A percentile compares a stretch with the other conserved stretches of the same genome.
These are phyloP conservation scores for Penicillium sclerotigenum DNA, from an alignment of 2,329 filamentous ascomycete genomes.

Conservation along the genomic window DNA sequence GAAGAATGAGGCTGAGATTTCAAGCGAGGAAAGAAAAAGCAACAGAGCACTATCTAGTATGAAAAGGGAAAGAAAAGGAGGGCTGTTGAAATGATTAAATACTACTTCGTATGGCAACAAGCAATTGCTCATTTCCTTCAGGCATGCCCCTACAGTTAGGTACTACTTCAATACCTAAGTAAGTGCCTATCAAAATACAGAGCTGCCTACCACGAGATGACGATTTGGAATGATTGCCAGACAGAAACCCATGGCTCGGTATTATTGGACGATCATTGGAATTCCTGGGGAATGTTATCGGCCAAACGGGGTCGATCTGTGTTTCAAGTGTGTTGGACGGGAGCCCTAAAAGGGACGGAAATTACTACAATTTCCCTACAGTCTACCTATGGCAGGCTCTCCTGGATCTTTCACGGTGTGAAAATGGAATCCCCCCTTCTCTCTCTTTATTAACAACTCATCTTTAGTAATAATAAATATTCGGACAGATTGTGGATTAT, in stretches of 20 bases:
- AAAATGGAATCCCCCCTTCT: background rate
- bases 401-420: background rate
- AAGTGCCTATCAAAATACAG: conserved; percentile 18
- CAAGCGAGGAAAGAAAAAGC: background rate
- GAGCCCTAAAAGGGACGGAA: conserved; percentile 6
- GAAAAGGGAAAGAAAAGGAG: background rate
- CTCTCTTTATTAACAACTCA: background rate
- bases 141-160: conserved; percentile 8
- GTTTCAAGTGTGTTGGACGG: conserved; percentile 23
- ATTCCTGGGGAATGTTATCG: conserved; percentile 27
- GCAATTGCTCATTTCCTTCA: conserved; percentile 8
- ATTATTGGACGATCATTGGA: conserved; percentile 23
- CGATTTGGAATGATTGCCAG: conserved; percentile 23
- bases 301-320: conserved; percentile 22
- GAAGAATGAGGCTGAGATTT: conserved; percentile 16
- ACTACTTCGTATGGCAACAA: background rate
- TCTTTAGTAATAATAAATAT: background rate
- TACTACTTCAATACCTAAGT: conserved; percentile 9
- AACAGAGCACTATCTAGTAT: background rate
- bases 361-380: background rate
- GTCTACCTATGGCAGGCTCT: conserved; percentile 3
- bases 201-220: conserved; percentile 18
- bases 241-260: conserved; percentile 13
- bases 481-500: conserved; percentile 14
- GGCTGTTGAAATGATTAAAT: conserved; percentile 9